Evolutionary conservation across 2,329 filamentous ascomycete genomes (phyloP), one percentile per base, ranked within the genome.

Genomic region (Aspergillus cejpii): DNA sequence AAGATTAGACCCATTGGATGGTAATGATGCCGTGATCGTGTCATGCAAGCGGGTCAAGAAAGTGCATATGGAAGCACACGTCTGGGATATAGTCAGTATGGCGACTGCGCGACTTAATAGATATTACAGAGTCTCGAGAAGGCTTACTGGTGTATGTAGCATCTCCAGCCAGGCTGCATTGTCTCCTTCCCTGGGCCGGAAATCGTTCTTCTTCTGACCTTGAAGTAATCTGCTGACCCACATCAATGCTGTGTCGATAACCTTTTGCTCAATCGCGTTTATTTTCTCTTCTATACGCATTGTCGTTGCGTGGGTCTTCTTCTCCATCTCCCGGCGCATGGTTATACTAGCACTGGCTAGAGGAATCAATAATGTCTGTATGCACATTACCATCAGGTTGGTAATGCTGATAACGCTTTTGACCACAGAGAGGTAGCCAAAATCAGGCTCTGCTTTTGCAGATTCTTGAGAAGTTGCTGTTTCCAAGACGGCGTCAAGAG

Each of bases 331-430:
- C 48, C 88, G 81, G 36, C 88, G 83, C 43, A 95, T 88, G 1
- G 89, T 96, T 15, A 94, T 85, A 66, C 94, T 96, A 43, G 85
- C 82, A 45, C 91, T 83, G 17, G 91, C 90, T 6, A 98, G 79
- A 8, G 89, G 88, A 53, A 97, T 84, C 17, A 98, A 80, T 12
- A 97, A 87, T 3, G 89, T 90, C 47, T 84, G 83, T 55, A 94
- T 90, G 57, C 92, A 95, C 50, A 88, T 87, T 56, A 91, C 84
- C 81, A 97, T 94, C 56, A 98, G 80, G 62, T 91, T 90, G 6
- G 92, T 85, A 51, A 96, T 91, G 43, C 83, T 90, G 43, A 95
- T 87, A 6, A 88, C 86, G 2, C 85, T 81, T 26, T 86, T 84
- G 28, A 97, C 76, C 7, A 81, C 81, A 5, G 83, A 80, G 29